Evolutionary conservation across 371 early-diverging fungal species (phyloP), one percentile per base, ranked within the genome.

Genomic region (Actinomucor elegans): DNA sequence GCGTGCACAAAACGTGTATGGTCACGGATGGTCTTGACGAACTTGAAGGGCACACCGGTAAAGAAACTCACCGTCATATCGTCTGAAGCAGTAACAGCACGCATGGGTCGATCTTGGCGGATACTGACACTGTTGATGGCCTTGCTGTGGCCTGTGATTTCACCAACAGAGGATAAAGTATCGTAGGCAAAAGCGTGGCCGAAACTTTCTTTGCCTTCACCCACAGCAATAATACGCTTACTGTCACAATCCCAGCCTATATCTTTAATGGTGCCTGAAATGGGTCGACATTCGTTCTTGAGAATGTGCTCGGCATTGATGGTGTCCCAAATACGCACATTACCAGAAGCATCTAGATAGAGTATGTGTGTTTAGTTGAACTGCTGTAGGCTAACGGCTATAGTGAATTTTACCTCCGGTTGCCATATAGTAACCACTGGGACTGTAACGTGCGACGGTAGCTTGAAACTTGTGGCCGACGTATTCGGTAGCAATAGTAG

Each of bases 181-280:
- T 98, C 97, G 57, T 86, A 92, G 23, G 85, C 52, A 71, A 98
- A 93, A 0, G 94, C 93, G 54, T 91, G 93, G 8, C 91, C 98
- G 57, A 88, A 95, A 47, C 90, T 73, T 64, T 92, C 94, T 63
- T 85, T 91, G 52, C 99, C 98, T 42, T 96, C 94, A 47, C 99
- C 99, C 1, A 94, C 97, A 29, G 91, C 97, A 61, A 97, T 87
- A 17, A 98, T 64, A 34, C 97, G 86, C 75, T 97, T 89, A 76
- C 91, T 91, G 55, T 98, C 99, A 23, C 81, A 72, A 72, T 97
- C 97, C 99, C 99, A 98, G 4, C 88, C 84, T 44, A 98, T 68
- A 69, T 97, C 99, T 45, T 76, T 85, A 43, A 98, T 77, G 43
- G 81, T 81, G n/a, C 91, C 94, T 10, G 85, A 64, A 27, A 97